phyloP scores from a whole-genome alignment of 371 early-diverging fungal species.

The Massospora cicadina region DNA sequence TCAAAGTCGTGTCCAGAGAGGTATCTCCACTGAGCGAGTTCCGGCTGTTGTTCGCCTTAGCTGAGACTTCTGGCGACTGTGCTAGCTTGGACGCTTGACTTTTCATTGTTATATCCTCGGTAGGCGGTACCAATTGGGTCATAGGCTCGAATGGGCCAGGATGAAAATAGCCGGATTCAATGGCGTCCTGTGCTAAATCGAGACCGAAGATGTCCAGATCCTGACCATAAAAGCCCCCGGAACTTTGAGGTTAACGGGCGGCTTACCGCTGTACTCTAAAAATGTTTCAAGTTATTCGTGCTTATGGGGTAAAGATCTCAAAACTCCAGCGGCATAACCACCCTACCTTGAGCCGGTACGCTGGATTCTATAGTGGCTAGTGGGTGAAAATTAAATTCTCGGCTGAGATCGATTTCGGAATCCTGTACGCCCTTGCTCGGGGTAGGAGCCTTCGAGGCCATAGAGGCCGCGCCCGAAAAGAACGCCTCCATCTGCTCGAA shows the following conservation, averaged over 20 bases:
- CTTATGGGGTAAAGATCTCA: no score
- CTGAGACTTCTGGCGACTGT: no score
- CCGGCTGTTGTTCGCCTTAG: not conserved
- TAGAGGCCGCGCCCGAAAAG: not conserved
- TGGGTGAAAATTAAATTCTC: no score
- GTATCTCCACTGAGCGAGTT: not conserved
- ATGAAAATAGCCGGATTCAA: not conserved
- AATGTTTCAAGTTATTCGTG: no score
- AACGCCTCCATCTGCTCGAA: not conserved
- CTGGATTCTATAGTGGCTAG: no score
- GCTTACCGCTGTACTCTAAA: no score
- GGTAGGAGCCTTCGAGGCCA: not conserved
- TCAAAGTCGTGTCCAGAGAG: not conserved
- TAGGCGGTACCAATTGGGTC: not conserved
- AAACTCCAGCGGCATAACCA: no score
- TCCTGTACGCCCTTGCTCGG: not conserved
- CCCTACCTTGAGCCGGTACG: no score
- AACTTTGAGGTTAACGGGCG: no score
- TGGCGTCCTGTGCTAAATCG: not conserved
- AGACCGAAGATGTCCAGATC: not conserved
- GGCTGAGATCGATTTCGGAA: not conserved
- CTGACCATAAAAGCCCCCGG: no score
- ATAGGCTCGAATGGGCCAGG: not conserved
- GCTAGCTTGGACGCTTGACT: not conserved
- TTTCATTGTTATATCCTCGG: not conserved